Base-by-base conservation (phyloP, 2,329 filamentous ascomycete species). In the Tolypocladium ovalisporum region DNA sequence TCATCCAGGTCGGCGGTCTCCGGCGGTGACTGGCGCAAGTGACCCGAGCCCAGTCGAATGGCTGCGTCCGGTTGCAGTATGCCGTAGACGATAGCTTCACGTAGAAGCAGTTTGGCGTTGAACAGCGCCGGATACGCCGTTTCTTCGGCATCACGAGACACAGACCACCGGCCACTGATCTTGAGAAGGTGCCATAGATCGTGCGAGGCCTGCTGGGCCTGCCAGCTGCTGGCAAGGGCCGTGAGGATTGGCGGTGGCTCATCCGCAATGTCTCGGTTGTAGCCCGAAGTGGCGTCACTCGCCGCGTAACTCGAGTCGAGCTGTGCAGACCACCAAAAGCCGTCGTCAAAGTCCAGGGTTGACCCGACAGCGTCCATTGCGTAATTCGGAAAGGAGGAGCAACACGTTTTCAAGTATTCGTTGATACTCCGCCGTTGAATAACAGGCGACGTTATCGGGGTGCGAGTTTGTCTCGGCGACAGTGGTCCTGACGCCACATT, bases 281-380 rank as follows among this genome's bases (percentile, higher is more conserved):
- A 55, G 5, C 63, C 63, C 9, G 57, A 54, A 15, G 59, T 56
- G 29, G 51, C 55, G 24, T 65, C 56, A 24, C 59, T 57, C 32
- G 63, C 56, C n/a, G 63, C 63, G 52, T 64, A 64, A 44, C 59
- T 60, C n/a, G 66, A 59, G 49, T 67, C 74, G 29, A 79, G 66
- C 60, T 81, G 76, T 53, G 80, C 79, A 19, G 76, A 79, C 77
- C 79, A 81, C 81, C 81, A 84, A 63, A 84, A 83, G 1, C 73
- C 74, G 61, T 84, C 81, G 36, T 78, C 72, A 57, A 80, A 82
- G 62, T 84, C 81, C 3, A 81, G 64, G 56, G 76, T 73, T 4
- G 67, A 64, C 56, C 73, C 73, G 19, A 79, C 76, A 58, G 75
- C 66, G n/a, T 73, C 69, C 1, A 70, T 64, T 32, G 73, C 69